Base-by-base conservation (phyloP, 2,329 filamentous ascomycete species). In the Pseudomassariella vexata region DNA sequence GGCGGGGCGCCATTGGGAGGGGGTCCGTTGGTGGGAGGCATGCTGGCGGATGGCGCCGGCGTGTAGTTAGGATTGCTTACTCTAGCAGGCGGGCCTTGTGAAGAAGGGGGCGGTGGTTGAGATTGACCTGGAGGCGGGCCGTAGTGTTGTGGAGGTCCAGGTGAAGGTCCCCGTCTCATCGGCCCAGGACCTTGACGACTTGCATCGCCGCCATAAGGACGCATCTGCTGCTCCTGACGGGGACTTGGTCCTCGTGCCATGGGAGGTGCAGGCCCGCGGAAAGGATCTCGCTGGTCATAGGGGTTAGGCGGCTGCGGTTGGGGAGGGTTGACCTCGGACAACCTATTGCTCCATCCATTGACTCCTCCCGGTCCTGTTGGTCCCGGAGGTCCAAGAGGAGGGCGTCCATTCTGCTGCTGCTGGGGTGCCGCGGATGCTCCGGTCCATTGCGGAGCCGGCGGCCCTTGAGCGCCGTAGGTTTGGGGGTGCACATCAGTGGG, bases 401-500 rank as follows among this genome's bases (percentile, higher is more conserved):
- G 33, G 12, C 75, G 73, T 63, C 55, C 53, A 49, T 57, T 59
- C 36, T 62, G 65, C 27, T 61, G 57, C 39, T 62, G 61, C 25
- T 61, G 60, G 38, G 71, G 69, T 30, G 78, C 76, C 25, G 79
- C 76, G 29, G 87, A 85, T 37, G 37, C 37, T 14, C 81, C 83
- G 41, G 85, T 85, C 90, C 90, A 96, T 56, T 94, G 85, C 42
- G 88, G 89, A 31, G 82, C 83, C 32, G 86, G 85, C 37, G 87
- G 87, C 9, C 85, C 86, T 44, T 85, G 84, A 33, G 92, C 82
- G 24, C 84, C 85, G 51, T 96, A 96, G 6, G 89, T 85, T 52
- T 95, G 87, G 30, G 90, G 90, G 56, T 96, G 89, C 15, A 96
- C 88, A 59, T 98, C 92, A 51, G 94, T 90, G 6, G 92, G 90